Conservation (phyloP, 2,329 filamentous ascomycete genomes). For the Paraphaeosphaeria sporulosa region DNA sequence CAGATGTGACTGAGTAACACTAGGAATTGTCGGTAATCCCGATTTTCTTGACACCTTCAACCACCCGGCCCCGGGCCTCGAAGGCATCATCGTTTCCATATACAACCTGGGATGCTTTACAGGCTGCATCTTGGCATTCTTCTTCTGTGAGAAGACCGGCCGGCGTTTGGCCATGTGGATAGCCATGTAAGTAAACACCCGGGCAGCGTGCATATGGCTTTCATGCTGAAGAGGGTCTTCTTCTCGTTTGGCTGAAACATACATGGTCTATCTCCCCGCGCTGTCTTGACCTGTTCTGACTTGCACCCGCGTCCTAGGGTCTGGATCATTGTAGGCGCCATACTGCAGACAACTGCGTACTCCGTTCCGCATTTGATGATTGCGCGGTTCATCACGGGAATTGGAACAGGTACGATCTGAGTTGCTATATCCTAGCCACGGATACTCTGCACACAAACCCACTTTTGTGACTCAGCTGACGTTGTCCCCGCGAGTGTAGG, state of each 20-base stretch:
- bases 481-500: too few species aligned
- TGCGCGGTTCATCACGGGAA: conserved; percentile 59
- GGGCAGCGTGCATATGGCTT: too few species aligned
- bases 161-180: conserved; percentile 51
- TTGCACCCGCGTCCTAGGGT: conserved; percentile 21
- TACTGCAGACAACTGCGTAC: conserved; percentile 47
- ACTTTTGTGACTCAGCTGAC: too few species aligned
- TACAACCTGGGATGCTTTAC: conserved; percentile 51
- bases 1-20: not conserved
- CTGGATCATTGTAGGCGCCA: conserved; percentile 51
- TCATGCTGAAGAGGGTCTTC: too few species aligned
- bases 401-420: too few species aligned
- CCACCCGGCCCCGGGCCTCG: conserved; percentile 47
- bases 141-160: conserved; percentile 48
- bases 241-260: too few species aligned
- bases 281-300: too few species aligned
- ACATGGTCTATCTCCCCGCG: too few species aligned
- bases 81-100: conserved; percentile 54
- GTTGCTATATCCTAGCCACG: too few species aligned
- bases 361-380: conserved; percentile 57
- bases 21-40: conserved; percentile 49
- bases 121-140: conserved; percentile 49
- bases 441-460: too few species aligned
- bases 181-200: conserved; percentile 34
- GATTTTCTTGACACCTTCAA: conserved; percentile 51